Conservation (phyloP, 257 asterid species). For the Cinchona pubescens region DNA sequence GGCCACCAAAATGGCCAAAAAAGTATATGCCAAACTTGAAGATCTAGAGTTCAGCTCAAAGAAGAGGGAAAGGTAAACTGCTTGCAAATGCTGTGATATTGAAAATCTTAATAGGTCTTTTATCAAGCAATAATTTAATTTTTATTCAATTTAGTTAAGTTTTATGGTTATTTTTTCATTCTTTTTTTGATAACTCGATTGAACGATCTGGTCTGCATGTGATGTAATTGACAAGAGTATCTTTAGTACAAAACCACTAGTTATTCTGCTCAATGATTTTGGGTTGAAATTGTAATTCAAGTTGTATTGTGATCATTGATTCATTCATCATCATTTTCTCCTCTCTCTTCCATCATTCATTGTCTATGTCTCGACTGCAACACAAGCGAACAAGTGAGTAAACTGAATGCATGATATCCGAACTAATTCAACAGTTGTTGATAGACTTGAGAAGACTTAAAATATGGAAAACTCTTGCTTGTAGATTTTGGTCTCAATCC, state of each 20-base stretch:
- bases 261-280: not conserved
- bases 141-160: not conserved
- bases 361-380: not conserved
- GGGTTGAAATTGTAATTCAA: not conserved
- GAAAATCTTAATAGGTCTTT: not conserved
- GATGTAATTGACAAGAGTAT: not conserved
- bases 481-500: not conserved
- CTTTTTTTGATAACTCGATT: not conserved
- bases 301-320: not conserved
- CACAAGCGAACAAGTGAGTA: not conserved
- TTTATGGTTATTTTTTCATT: not conserved
- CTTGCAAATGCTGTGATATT: not conserved
- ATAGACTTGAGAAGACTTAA: not conserved
- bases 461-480: not conserved
- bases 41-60: slow-evolving; percentile 96
- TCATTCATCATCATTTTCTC: not conserved
- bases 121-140: not conserved
- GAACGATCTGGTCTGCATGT: not conserved
- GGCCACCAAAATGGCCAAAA: slow-evolving; percentile 96
- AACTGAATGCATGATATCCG: not conserved
- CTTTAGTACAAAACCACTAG: not conserved
- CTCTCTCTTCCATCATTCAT: not conserved
- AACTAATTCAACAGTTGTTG: not conserved
- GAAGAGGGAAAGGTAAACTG: slow-evolving; percentile 84
- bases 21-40: slow-evolving; percentile 87